Percentiles rank a stretch among this genome's conserved stretches.
Conservation (phyloP, 305 asterid genomes). For the Rubia peregrina region DNA sequence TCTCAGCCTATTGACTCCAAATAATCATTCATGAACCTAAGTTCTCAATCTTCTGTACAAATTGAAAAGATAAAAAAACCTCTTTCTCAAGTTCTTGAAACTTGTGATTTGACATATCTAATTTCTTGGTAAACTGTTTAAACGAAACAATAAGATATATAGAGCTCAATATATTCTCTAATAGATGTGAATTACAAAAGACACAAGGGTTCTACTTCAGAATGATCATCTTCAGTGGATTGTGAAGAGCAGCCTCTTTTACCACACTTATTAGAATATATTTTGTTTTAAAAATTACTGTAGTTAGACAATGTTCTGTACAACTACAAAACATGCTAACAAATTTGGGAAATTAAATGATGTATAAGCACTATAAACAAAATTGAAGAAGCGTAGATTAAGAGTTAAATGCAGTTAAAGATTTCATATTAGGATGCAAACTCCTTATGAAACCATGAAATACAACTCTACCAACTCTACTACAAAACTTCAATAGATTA, state of each 20-base stretch:
- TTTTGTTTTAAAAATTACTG: constrained; percentile 8
- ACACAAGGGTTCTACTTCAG: neutral
- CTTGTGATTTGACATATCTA: constrained; percentile 15
- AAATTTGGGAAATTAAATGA: neutral
- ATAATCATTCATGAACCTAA: no score
- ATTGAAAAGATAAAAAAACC: no score
- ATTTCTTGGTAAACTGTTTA: constrained; percentile 10
- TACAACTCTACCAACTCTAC: neutral
- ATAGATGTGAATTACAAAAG: neutral
- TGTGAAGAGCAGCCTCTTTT: constrained; percentile 14
- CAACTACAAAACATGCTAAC: neutral
- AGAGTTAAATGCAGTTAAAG: neutral
- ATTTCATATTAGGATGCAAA: neutral
- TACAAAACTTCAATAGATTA: neutral
- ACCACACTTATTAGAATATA: constrained; percentile 17
- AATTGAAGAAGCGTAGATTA: neutral
- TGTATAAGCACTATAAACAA: neutral
- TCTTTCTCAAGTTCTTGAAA: no score
- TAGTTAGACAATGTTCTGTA: constrained; percentile 10
- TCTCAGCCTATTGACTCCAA: neutral
- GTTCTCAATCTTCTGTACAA: no score
- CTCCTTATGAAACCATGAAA: neutral
- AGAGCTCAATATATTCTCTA: neutral
- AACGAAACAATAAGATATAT: neutral
- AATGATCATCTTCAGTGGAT: constrained; percentile 10